Percentiles rank a stretch among this genome's conserved stretches.
phyloP scores from a whole-genome alignment of 2,329 filamentous ascomycete species.

The Neonectria punicea region DNA sequence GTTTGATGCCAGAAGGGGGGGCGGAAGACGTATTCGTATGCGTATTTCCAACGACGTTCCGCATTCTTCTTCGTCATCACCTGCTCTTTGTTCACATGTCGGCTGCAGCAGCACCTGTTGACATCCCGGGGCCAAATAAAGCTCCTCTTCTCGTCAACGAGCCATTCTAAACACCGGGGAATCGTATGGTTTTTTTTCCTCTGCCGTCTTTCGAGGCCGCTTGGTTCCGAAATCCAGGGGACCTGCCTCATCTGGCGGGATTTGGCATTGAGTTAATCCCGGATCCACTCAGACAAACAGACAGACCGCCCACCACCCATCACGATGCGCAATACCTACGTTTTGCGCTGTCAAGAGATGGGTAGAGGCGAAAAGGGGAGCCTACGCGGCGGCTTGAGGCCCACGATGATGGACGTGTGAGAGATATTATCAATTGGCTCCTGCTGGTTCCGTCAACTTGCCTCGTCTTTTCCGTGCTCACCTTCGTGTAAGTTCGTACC shows the following conservation, averaged over 20 bases:
- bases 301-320: slow-evolving; percentile 13
- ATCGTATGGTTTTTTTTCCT: neutral
- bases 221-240: slow-evolving; percentile 6
- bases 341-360: neutral
- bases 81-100: neutral
- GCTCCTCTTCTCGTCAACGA: neutral
- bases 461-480: neutral
- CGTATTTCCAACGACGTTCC: slow-evolving; percentile 7
- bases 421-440: neutral
- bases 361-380: neutral
- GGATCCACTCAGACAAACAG: neutral
- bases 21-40: slow-evolving; percentile 24
- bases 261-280: slow-evolving; percentile 7
- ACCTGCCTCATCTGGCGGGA: neutral
- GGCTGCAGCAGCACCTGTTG: neutral
- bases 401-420: neutral
- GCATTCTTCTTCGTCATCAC: slow-evolving; percentile 18
- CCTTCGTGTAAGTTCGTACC: neutral
- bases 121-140: neutral
- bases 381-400: neutral
- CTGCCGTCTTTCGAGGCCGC: slow-evolving; percentile 5
- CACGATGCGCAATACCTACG: neutral
- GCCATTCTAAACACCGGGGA: neutral
- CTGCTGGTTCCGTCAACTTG: neutral
- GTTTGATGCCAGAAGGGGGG: slow-evolving; percentile 7